Base-by-base conservation (phyloP, 805 yeast species). In the Saccharomycopsis babjevae region DNA sequence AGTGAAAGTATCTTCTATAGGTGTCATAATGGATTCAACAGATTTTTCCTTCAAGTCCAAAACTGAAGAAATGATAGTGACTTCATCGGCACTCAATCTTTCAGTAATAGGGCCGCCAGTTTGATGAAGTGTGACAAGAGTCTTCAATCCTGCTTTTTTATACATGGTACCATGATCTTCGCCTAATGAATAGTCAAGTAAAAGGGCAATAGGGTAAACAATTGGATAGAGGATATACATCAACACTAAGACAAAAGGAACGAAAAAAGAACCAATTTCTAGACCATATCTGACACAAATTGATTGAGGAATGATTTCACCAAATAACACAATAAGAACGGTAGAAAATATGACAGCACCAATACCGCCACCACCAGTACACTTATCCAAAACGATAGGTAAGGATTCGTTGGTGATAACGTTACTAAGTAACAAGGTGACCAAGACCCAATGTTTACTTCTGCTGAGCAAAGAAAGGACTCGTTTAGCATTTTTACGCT, bases 301-400 rank as follows among this genome's bases (percentile, higher is more conserved):
- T 22, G 94, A 85, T 74, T 93, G 99, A 1, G 99, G 99, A 64
- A 93, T 93, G 67, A 93, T 88, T 70, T 93, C 99, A 63, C 99
- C 99, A 73, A 93, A 93, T 13, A 93, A 81, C 57, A 93, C 97
- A 70, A 93, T 93, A 30, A 92, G 82, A 2, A 88, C 92, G 0
- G 99, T 92, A n/a, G 97, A 86, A 13, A 91, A 81, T 15, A 91
- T 89, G 42, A 93, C 97, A 0, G 99, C 99, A 15, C 94, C 92
- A 88, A 96, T 87, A 1, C 99, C 99, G 50, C 98, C 98, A 52
- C 98, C 98, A 56, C 98, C 98, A 15, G 94, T 80, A 67, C 93
- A 87, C 60, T 96, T 80, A 71, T 93, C 98, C 62, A 94, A 79
- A 25, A 93, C 96, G 67, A 93, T 93, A 0, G 99, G 99, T 63